Conservation (phyloP, 495 filamentous ascomycete species). For the Talaromyces borbonicus region DNA sequence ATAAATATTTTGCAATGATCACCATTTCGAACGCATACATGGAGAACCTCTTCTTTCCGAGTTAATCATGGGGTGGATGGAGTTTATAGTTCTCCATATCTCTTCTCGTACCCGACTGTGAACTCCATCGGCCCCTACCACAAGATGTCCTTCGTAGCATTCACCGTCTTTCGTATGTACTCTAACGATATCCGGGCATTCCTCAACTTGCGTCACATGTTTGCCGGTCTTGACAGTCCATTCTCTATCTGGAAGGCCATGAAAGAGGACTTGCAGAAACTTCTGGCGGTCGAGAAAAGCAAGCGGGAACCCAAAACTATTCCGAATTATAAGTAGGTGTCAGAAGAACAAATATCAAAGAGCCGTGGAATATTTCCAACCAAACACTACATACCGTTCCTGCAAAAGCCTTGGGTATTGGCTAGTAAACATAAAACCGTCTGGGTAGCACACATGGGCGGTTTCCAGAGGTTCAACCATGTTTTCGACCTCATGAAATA, state of each 20-base stretch:
- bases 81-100: conserved; percentile 12
- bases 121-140: conserved; percentile 42
- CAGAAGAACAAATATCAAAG: too few relatives aligned
- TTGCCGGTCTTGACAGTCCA: neutral
- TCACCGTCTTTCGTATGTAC: conserved; percentile 6
- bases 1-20: too few relatives aligned
- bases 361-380: too few relatives aligned
- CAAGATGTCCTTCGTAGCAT: conserved; percentile 24
- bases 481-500: conserved; percentile 19
- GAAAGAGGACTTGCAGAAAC: conserved; percentile 17
- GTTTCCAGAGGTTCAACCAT: conserved; percentile 9
- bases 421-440: neutral
- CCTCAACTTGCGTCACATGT: neutral
- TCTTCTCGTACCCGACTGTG: conserved; percentile 29
- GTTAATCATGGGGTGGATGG: neutral
- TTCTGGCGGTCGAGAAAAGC: conserved; percentile 23
- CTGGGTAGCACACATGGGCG: conserved; percentile 9
- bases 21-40: too few relatives aligned
- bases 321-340: too few relatives aligned
- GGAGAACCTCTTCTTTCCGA: neutral
- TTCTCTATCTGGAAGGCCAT: conserved; percentile 10
- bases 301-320: conserved; percentile 1
- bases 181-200: neutral
- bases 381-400: too few relatives aligned
- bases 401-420: neutral